Evolutionary conservation across 495 filamentous ascomycete species (phyloP).

Genomic region (Xylaria sp.): DNA sequence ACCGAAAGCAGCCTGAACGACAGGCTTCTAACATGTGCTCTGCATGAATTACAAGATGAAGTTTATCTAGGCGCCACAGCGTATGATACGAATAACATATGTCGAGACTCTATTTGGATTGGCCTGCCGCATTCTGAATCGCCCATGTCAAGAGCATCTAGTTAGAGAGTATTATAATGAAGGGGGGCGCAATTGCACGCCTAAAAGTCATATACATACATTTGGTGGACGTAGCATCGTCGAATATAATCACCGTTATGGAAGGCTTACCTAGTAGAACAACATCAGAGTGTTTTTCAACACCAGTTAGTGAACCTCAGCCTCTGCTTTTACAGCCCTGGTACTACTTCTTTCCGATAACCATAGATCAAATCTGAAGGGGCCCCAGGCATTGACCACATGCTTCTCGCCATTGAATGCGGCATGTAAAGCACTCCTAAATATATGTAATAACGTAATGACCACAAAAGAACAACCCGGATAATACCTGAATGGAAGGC

Average conservation of each 20-base stretch:
- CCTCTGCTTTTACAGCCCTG: neutral
- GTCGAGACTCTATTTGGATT: neutral
- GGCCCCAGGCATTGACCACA: neutral
- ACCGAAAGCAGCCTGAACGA: neutral
- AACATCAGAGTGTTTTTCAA: neutral
- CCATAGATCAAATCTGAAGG: neutral
- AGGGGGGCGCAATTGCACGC: neutral
- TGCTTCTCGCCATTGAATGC: neutral
- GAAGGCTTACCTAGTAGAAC: neutral
- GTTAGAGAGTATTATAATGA: neutral
- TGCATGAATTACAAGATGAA: neutral
- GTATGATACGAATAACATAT: neutral
- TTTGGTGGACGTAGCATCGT: neutral
- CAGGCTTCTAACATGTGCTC: neutral
- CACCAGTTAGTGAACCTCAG: neutral
- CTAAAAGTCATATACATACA: neutral
- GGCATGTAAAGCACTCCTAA: neutral
- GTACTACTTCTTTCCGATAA: neutral
- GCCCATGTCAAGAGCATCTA: neutral
- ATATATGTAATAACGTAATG: constrained; percentile 4
- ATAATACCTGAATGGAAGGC: neutral
- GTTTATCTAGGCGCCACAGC: neutral
- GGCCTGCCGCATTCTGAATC: neutral
- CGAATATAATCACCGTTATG: neutral
- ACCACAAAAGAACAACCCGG: neutral